These are phyloP conservation scores for Chaetomiaceae sp. DNA, from an alignment of 2,329 filamentous ascomycete species.

Conservation along the genomic window DNA sequence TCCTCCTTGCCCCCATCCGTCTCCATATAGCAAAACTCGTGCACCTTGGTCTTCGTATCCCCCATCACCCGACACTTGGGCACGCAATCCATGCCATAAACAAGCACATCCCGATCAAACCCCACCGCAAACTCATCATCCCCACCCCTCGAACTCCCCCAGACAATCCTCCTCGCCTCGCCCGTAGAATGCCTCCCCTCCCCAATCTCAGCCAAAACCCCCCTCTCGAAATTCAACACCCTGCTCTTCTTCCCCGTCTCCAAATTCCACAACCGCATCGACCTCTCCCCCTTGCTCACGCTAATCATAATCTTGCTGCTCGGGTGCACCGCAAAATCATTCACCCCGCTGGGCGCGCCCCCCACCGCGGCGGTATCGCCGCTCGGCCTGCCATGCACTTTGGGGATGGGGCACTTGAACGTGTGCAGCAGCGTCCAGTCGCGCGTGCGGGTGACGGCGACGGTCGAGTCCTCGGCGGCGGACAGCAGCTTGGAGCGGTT, in stretches of 20 bases:
- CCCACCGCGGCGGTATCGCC: slow-evolving; percentile 85
- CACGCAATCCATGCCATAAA: slow-evolving; percentile 85
- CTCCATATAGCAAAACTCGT: slow-evolving; percentile 71
- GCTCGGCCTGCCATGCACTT: slow-evolving; percentile 72
- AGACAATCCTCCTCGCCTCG: slow-evolving; percentile 77
- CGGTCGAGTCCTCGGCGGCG: slow-evolving; percentile 85
- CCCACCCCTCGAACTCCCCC: slow-evolving; percentile 66
- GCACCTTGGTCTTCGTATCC: slow-evolving; percentile 69
- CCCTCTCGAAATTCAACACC: slow-evolving; percentile 76
- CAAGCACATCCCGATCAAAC: slow-evolving; percentile 79
- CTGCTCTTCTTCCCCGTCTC: slow-evolving; percentile 95
- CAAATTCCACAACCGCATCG: slow-evolving; percentile 93
- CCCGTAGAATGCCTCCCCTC: slow-evolving; percentile 74
- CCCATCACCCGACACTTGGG: slow-evolving; percentile 71
- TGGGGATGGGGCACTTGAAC: slow-evolving; percentile 85
- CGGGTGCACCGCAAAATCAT: slow-evolving; percentile 92
- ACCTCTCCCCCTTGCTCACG: slow-evolving; percentile 82
- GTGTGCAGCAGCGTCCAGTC: slow-evolving; percentile 86
- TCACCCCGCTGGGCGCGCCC: slow-evolving; percentile 79
- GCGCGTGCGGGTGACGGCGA: slow-evolving; percentile 78
- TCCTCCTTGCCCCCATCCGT: slow-evolving; percentile 45
- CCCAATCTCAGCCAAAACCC: slow-evolving; percentile 68
- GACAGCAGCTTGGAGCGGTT: slow-evolving; percentile 82
- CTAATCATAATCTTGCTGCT: slow-evolving; percentile 96
- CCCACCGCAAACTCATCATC: slow-evolving; percentile 81